A percentile compares a stretch with the other conserved stretches of the same genome.
Conservation (phyloP, 2,329 filamentous ascomycete species). For the Parascedosporium putredinis region DNA sequence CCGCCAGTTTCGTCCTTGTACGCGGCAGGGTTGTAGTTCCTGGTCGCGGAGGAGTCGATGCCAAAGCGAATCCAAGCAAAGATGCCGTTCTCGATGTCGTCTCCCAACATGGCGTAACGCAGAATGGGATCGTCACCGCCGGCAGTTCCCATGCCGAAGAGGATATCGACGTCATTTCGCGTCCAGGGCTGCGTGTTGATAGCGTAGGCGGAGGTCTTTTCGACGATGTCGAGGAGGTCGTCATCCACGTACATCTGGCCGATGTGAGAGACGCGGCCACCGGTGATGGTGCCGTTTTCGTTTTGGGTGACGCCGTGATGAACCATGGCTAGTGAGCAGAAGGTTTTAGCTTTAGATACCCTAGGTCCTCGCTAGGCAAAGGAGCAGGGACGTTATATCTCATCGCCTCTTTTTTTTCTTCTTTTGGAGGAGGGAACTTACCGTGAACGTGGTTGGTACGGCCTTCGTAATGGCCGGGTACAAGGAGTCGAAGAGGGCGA, state of each 20-base stretch:
- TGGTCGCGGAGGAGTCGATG: slow-evolving; percentile 25
- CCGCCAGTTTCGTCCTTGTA: slow-evolving; percentile 9
- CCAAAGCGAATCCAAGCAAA: slow-evolving; percentile 46
- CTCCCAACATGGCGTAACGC: slow-evolving; percentile 47
- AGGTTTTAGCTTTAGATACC: slow-evolving; percentile 22
- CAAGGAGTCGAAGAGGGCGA: slow-evolving; percentile 32
- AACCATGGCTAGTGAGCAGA: slow-evolving; percentile 20
- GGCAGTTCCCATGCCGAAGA: slow-evolving; percentile 34
- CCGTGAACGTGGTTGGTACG: slow-evolving; percentile 38
- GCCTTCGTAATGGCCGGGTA: slow-evolving; percentile 33
- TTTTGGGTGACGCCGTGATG: slow-evolving; percentile 23
- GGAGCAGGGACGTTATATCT: no score
- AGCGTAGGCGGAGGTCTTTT: slow-evolving; percentile 35
- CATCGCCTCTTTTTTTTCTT: no score
- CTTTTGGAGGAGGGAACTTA: slow-evolving; percentile 19
- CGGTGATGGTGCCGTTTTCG: slow-evolving; percentile 23
- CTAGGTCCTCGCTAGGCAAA: no score
- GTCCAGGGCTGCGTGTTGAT: slow-evolving; percentile 35
- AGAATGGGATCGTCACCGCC: slow-evolving; percentile 46
- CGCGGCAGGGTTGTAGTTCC: slow-evolving; percentile 8
- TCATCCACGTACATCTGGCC: slow-evolving; percentile 58
- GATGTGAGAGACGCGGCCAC: slow-evolving; percentile 41
- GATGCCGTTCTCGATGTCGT: slow-evolving; percentile 38
- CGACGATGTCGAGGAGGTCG: slow-evolving; percentile 40
- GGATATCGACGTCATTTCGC: slow-evolving; percentile 40